A percentile compares a stretch with the other conserved stretches of the same genome.
phyloP scores from a whole-genome alignment of 2,329 filamentous ascomycete genomes.

The Diaporthe citriasiana region DNA sequence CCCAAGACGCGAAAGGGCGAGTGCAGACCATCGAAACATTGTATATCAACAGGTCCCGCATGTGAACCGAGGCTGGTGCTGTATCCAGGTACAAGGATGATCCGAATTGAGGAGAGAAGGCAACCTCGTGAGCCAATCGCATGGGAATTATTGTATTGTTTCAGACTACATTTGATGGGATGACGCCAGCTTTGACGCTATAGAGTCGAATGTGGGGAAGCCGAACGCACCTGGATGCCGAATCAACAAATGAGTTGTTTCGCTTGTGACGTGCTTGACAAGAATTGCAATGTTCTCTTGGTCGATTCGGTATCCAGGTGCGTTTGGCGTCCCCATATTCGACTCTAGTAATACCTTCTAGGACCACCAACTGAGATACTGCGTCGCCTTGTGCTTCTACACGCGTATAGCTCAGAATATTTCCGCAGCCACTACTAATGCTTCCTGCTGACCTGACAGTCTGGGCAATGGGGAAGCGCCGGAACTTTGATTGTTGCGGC shows the following conservation, averaged over 20 bases:
- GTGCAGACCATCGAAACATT: not conserved
- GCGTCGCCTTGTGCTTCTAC: not conserved
- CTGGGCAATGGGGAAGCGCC: not conserved
- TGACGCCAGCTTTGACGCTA: constrained; percentile 19
- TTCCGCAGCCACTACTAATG: not conserved
- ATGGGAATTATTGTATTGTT: not conserved
- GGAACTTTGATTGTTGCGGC: not conserved
- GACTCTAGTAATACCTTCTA: constrained; percentile 13
- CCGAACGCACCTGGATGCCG: too few relatives aligned
- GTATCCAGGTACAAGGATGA: constrained; percentile 6
- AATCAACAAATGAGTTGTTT: too few relatives aligned
- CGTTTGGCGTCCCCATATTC: too few relatives aligned
- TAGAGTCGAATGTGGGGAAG: too few relatives aligned
- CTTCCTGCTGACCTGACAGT: not conserved
- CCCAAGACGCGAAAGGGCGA: too few relatives aligned
- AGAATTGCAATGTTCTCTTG: too few relatives aligned
- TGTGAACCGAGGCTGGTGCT: constrained; percentile 27
- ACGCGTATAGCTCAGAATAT: not conserved
- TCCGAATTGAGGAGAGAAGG: not conserved
- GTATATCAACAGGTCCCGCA: constrained; percentile 19
- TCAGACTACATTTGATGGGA: not conserved
- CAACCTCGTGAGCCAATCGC: constrained; percentile 13
- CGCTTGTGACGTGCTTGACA: too few relatives aligned
- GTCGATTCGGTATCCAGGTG: too few relatives aligned
- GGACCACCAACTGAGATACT: not conserved